Base-by-base conservation (phyloP, 108 stramenopile species). In the Cylindrotheca closterium region DNA sequence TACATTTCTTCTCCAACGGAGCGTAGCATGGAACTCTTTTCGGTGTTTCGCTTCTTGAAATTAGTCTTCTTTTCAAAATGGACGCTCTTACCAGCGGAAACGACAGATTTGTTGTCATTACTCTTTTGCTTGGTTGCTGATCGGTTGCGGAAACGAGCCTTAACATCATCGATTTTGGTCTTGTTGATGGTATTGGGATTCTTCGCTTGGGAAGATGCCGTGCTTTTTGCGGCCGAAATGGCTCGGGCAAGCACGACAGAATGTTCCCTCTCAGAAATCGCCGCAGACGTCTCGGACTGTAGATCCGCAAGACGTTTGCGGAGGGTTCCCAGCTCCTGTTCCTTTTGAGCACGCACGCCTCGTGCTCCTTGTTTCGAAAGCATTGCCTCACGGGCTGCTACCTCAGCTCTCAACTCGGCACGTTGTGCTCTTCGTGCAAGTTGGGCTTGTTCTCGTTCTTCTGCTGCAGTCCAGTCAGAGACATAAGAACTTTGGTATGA, bases 371-470 rank as follows among this genome's bases (percentile, higher is more conserved):
- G 68, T 48, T 80, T 84, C 24, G 82, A 72, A 42, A 87, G 53
- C 25, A 78, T 61, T 17, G 88, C 83, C 60, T 90, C 92, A 55
- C 88, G 72, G 12, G 87, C 83, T 34, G 87, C 88, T 42, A 90
- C 34, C 66, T 93, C 87, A 0, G 92, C 87, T 30, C 78, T 58
- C 22, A 90, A 65, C 65, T 93, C 92, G 2, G 88, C 88, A 42
- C 87, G 63, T 62, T 73, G 79, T 15, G 87, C 88, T 48, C 88
- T 62, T 17, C 86, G 74, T 0, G 77, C 67, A 30, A 89, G 71
- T 21, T 52, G 60, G 48, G 73, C 66, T 18, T 68, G 75, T 30
- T 90, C 88, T 17, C 58, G 61, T 18, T 67, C 28, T 26, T 79
- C 50, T 10, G 23, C 53, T n/a, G 37, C 37, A 18, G 59, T 54